Conservation (phyloP, 805 yeast genomes). For the Saccharomycopsis vini region DNA sequence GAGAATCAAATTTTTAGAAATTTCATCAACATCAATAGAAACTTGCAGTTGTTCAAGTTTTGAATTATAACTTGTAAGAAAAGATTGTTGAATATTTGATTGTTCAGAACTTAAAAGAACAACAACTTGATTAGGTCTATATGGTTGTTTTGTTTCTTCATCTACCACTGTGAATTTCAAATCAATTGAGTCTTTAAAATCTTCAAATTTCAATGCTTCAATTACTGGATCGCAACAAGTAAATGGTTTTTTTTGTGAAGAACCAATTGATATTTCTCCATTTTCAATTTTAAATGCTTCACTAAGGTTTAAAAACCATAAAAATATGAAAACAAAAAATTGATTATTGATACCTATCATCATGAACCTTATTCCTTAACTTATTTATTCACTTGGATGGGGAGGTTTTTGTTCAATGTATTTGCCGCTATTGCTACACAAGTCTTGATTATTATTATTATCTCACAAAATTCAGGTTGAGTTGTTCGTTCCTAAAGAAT, state of each 20-base stretch:
- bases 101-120: constrained; percentile 7
- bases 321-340: too few relatives aligned
- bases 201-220: not conserved
- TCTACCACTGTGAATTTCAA: constrained; percentile 11
- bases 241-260: constrained; percentile 8
- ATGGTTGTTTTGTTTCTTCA: constrained; percentile 8
- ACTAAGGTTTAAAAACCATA: not conserved
- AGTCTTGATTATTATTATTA: too few relatives aligned
- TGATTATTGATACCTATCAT: too few relatives aligned
- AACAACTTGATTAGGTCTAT: constrained; percentile 16
- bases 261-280: constrained; percentile 4
- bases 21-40: constrained; percentile 5
- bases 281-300: constrained; percentile 5
- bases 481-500: too few relatives aligned
- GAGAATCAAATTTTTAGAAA: constrained; percentile 7
- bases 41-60: not conserved
- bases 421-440: too few relatives aligned
- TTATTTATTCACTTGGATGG: too few relatives aligned
- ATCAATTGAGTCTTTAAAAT: constrained; percentile 9
- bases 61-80: constrained; percentile 11
- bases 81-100: constrained; percentile 10
- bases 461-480: too few relatives aligned
- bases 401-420: too few relatives aligned
- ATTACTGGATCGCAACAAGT: constrained; percentile 16
- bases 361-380: too few relatives aligned